Conservation (phyloP, 495 filamentous ascomycete genomes). For the Penicillium cinerascens region DNA sequence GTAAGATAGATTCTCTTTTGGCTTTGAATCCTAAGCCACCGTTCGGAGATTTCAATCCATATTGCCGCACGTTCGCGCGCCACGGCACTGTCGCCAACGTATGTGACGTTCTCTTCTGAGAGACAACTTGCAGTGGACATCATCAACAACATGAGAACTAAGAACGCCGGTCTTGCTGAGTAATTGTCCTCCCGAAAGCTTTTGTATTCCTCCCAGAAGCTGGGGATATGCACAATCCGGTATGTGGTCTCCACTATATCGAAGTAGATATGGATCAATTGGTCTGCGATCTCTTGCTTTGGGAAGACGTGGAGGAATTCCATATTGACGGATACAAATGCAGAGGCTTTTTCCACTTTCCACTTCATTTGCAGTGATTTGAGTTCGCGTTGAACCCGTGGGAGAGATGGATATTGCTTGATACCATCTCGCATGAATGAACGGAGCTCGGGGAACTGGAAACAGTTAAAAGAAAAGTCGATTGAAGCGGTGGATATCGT, state of each 20-base stretch:
- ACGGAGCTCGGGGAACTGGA: slow-evolving; percentile 37
- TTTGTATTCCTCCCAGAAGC: slow-evolving; percentile 47
- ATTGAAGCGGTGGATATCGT: no score
- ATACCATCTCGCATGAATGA: slow-evolving; percentile 39
- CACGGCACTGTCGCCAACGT: slow-evolving; percentile 36
- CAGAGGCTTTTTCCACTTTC: slow-evolving; percentile 12
- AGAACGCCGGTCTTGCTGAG: slow-evolving; percentile 20
- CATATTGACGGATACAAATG: slow-evolving; percentile 15
- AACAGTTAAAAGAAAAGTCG: no score
- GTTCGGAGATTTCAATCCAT: slow-evolving; percentile 35
- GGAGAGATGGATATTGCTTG: slow-evolving; percentile 23
- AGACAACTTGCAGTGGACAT: slow-evolving; percentile 29
- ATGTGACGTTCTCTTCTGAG: slow-evolving; percentile 37
- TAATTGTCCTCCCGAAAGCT: slow-evolving; percentile 36
- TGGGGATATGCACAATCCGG: slow-evolving; percentile 50
- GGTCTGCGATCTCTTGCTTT: slow-evolving; percentile 36
- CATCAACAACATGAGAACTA: slow-evolving; percentile 35
- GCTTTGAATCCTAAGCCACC: slow-evolving; percentile 34
- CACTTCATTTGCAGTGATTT: slow-evolving; percentile 30
- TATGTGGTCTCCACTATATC: slow-evolving; percentile 44
- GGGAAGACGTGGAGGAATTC: slow-evolving; percentile 30
- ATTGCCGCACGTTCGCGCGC: slow-evolving; percentile 32
- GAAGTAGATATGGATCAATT: slow-evolving; percentile 45
- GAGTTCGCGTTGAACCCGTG: slow-evolving; percentile 30
- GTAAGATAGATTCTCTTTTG: slow-evolving; percentile 41